Evolutionary conservation across 768 basidiomycete genomes (phyloP).

Genomic region (Dioszegia hungarica): DNA sequence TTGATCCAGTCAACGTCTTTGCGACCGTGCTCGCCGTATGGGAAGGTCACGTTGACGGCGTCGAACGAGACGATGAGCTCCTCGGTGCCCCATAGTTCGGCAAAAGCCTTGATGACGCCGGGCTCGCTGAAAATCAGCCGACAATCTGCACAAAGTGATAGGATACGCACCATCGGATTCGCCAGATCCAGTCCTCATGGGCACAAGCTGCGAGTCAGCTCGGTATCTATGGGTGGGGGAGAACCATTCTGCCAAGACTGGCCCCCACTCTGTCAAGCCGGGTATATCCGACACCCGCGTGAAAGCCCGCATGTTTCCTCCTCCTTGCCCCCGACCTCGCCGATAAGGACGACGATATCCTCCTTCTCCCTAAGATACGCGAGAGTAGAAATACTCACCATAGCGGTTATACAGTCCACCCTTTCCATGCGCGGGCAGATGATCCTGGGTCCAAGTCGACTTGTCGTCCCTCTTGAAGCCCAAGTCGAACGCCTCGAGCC

Average conservation of each 20-base stretch:
- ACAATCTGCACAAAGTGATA: not conserved
- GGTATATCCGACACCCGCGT: too few species aligned
- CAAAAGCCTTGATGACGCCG: conserved; percentile 32
- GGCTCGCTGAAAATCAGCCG: conserved; percentile 34
- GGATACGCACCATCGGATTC: conserved; percentile 2
- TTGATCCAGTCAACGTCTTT: conserved; percentile 15
- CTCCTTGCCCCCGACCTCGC: conserved; percentile 16
- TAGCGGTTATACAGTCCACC: conserved; percentile 38
- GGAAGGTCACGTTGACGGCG: conserved; percentile 24
- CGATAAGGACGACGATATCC: not conserved
- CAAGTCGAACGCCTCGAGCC: conserved; percentile 24
- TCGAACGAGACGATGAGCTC: conserved; percentile 38
- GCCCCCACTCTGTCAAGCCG: too few species aligned
- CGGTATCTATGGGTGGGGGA: too few species aligned
- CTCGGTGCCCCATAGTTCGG: conserved; percentile 36
- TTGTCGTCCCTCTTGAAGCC: conserved; percentile 36
- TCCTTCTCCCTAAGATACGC: too few species aligned
- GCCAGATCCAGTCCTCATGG: conserved; percentile 16
- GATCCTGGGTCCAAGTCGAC: conserved; percentile 18
- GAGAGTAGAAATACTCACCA: conserved; percentile 4
- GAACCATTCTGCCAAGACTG: too few species aligned
- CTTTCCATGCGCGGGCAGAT: conserved; percentile 10
- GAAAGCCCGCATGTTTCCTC: too few species aligned
- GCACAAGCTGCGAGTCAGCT: conserved; percentile 2
- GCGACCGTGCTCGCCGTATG: conserved; percentile 19